These are phyloP conservation scores for Pedinophyceae sp. DNA, from an alignment of 139 green algal genomes.

Conservation along the genomic window DNA sequence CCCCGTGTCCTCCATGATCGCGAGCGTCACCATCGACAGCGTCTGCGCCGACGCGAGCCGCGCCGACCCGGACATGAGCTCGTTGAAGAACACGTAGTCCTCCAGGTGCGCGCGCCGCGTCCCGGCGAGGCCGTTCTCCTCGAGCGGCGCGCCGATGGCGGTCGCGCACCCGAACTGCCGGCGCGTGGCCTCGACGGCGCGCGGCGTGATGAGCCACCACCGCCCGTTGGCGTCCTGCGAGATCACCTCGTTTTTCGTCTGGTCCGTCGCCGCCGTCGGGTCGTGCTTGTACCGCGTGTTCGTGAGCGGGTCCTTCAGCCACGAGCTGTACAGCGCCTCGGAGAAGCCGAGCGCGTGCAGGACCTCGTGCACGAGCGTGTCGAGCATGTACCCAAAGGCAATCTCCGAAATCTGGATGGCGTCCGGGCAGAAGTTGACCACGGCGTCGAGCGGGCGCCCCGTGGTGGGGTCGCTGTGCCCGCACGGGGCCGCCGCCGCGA, in stretches of 20 bases:
- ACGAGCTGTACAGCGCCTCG: neutral
- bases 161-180: conserved; percentile 1
- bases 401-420: too few relatives aligned
- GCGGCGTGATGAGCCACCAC: neutral
- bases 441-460: neutral
- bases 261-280: neutral
- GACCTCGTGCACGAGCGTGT: conserved; percentile 4
- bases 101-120: neutral
- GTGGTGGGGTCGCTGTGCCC: too few relatives aligned
- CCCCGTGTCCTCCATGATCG: conserved; percentile 2
- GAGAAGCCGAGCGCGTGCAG: conserved; percentile 3
- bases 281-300: too few relatives aligned
- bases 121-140: neutral
- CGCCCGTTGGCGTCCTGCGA: too few relatives aligned
- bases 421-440: conserved; percentile 3
- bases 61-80: conserved; percentile 1
- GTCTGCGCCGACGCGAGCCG: too few relatives aligned
- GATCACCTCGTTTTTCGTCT: too few relatives aligned
- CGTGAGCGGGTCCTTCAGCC: too few relatives aligned
- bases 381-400: conserved; percentile 1
- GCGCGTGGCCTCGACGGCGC: neutral
- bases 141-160: neutral
- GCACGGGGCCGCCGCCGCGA: too few relatives aligned
- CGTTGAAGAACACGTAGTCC: neutral
- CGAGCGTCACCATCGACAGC: neutral